phyloP scores from a whole-genome alignment of 2,329 filamentous ascomycete species.

The Nothopassalora personata region DNA sequence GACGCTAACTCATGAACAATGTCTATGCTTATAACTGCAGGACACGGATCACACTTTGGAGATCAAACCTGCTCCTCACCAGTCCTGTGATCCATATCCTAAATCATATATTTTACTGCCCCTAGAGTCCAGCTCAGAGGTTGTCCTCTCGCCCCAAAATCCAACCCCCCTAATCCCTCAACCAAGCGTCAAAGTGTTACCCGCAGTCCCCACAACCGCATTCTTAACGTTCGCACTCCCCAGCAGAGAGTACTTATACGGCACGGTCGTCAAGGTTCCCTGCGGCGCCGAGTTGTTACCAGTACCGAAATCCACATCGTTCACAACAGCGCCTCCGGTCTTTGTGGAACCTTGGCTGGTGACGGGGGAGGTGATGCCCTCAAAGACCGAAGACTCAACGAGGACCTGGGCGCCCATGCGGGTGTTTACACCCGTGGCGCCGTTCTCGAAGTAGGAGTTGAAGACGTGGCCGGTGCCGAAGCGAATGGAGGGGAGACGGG shows the following conservation, averaged over 20 bases:
- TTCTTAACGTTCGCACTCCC: slow-evolving; percentile 33
- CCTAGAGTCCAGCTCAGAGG: no score
- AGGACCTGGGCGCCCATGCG: slow-evolving; percentile 40
- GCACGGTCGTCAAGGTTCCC: slow-evolving; percentile 32
- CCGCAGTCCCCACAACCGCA: slow-evolving; percentile 37
- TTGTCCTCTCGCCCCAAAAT: background rate
- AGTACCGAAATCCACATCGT: slow-evolving; percentile 38
- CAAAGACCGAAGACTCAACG: slow-evolving; percentile 40
- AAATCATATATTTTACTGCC: no score
- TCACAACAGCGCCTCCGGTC: slow-evolving; percentile 34
- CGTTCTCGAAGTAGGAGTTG: slow-evolving; percentile 47
- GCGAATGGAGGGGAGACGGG: slow-evolving; percentile 57
- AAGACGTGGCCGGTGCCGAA: slow-evolving; percentile 62
- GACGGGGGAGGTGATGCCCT: slow-evolving; percentile 31
- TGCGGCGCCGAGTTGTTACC: slow-evolving; percentile 29
- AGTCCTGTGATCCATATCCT: no score
- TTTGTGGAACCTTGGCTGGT: slow-evolving; percentile 30
- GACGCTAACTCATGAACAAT: no score
- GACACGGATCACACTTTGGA: no score
- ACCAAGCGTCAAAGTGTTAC: slow-evolving; percentile 35
- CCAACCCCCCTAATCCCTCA: background rate
- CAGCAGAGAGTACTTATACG: slow-evolving; percentile 34
- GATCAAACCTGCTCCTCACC: no score
- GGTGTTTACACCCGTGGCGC: slow-evolving; percentile 38
- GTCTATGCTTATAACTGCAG: no score